These are phyloP conservation scores for Polyporus arcularius DNA, from an alignment of 768 basidiomycete species.

Conservation along the genomic window DNA sequence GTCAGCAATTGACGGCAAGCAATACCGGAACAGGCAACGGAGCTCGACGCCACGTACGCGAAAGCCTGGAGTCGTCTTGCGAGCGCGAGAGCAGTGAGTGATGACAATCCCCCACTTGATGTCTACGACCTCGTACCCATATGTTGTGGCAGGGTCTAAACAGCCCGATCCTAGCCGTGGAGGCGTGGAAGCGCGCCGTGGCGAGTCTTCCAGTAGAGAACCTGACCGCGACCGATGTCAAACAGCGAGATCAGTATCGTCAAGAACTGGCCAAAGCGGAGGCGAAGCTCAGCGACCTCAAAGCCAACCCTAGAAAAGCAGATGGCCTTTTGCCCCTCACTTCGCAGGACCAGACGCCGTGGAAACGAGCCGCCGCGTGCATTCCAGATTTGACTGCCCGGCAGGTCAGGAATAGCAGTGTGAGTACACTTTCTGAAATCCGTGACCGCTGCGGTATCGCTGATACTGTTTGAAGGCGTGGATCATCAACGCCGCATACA, in stretches of 20 bases:
- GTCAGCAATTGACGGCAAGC: not conserved
- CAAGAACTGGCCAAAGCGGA: constrained; percentile 3
- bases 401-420: not conserved
- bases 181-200: constrained; percentile 31
- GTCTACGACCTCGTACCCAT: not conserved
- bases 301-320: not conserved
- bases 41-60: constrained; percentile 21
- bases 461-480: too few relatives aligned
- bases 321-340: not conserved
- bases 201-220: constrained; percentile 29
- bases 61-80: constrained; percentile 26
- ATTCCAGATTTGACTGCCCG: not conserved
- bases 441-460: too few relatives aligned
- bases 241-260: constrained; percentile 35
- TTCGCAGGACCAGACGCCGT: constrained; percentile 7
- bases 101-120: not conserved
- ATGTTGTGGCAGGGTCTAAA: constrained; percentile 5
- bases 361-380: constrained; percentile 14
- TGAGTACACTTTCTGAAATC: not conserved
- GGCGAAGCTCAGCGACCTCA: not conserved
- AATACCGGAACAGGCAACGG: not conserved
- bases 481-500: too few relatives aligned
- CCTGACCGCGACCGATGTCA: constrained; percentile 33
- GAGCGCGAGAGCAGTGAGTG: constrained; percentile 9
- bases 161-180: constrained; percentile 5